Evolutionary conservation across 192 early-diverging fungal species (phyloP), one percentile per base, ranked within the genome.

Genomic region (Coemansia sp.): DNA sequence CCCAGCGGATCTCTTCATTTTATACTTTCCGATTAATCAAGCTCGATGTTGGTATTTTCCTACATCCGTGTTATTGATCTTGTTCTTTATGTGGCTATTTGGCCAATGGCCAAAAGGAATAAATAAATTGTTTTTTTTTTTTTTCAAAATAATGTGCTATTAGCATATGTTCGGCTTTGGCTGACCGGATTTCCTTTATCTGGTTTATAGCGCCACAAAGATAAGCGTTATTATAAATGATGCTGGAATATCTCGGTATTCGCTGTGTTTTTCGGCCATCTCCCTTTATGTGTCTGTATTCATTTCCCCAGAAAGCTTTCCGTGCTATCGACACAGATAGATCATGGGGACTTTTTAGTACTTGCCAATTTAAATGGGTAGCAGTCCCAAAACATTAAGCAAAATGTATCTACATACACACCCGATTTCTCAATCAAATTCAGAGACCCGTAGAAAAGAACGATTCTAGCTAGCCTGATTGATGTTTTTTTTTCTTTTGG

Each of bases 221-320:
- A 12, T 15, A 51, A 51, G 26, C 39, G 10, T 39, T 39, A 39
- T 39, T 10, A 39, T 10, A 39, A 39, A 39, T 5, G 38, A 5
- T 53, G 52, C 26, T 23, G 15, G 35, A 15, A 59, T 38, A 16
- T 9, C 34, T 59, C 57, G 57, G 34, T 16, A n/a, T 59, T 59
- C 57, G 57, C 57, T 36, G 6, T 20, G 12, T 36, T 59, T 2
- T 36, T 59, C 57, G 57, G 57, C 35, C 57, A 59, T 46, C 6
- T 59, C n/a, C 57, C 18, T 35, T 38, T 35, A 5, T 26, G 24
- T 53, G 51, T 23, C 20, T 21, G 51, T 23, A 49, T 49, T 49
- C 2, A 6, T 20, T 53, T 7, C 26, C 8, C 21, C 30, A 30
- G 30, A 30, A 30, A 30, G 30, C 30, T 30, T 30, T 30, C 30